Conservation (phyloP, 2,329 filamentous ascomycete genomes). For the Beauveria australis region DNA sequence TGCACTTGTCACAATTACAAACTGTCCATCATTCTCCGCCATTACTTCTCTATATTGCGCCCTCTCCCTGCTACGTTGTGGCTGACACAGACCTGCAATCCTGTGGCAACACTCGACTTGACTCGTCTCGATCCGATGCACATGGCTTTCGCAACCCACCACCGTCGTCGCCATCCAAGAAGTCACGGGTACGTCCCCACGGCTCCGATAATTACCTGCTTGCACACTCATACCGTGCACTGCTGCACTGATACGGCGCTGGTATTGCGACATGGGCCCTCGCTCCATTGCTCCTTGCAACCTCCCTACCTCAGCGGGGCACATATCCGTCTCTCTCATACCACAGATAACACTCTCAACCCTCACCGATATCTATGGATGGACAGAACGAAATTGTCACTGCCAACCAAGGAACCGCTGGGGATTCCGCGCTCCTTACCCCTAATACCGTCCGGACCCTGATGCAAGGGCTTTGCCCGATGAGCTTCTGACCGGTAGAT, state of each 20-base stretch:
- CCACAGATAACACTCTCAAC: background rate
- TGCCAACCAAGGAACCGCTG: background rate
- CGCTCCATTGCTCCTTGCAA: background rate
- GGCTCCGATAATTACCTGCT: no score
- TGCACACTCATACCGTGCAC: background rate
- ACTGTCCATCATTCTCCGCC: background rate
- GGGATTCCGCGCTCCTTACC: background rate
- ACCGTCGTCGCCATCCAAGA: no score
- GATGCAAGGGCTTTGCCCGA: background rate
- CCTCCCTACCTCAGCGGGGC: background rate
- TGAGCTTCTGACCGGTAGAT: background rate
- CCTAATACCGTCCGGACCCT: background rate
- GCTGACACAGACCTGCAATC: background rate
- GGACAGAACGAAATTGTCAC: background rate
- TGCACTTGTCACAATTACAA: background rate
- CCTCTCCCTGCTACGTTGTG: background rate
- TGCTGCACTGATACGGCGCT: background rate
- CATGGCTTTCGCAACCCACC: background rate
- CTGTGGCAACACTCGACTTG: background rate
- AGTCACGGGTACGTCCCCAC: no score
- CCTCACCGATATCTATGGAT: background rate
- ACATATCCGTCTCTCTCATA: background rate
- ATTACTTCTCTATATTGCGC: background rate
- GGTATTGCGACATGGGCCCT: slow-evolving; percentile 4
- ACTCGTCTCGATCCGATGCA: background rate